phyloP scores from a whole-genome alignment of 805 yeast species.

The Pichia exigua region DNA sequence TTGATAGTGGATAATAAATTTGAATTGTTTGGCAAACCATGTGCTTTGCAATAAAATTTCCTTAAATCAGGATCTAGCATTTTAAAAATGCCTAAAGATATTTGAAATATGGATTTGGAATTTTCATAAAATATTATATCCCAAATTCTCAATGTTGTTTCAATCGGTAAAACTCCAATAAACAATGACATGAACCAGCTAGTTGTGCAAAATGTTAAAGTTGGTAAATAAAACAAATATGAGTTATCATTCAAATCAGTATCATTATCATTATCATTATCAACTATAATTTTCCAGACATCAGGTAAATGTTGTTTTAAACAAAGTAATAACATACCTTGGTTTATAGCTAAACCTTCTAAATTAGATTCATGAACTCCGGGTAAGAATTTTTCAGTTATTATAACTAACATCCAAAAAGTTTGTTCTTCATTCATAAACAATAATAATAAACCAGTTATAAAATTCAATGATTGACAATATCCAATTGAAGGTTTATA shows the following conservation, averaged over 20 bases:
- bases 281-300: constrained; percentile 50
- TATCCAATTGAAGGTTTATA: constrained; percentile 89
- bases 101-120: constrained; percentile 75
- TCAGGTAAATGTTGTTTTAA: constrained; percentile 76
- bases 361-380: constrained; percentile 84
- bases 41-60: constrained; percentile 11
- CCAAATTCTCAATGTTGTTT: constrained; percentile 85
- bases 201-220: constrained; percentile 86
- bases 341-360: constrained; percentile 93
- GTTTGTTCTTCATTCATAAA: constrained; percentile 93
- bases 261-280: constrained; percentile 27
- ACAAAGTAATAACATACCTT: constrained; percentile 87
- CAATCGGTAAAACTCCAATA: constrained; percentile 84
- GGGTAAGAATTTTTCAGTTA: constrained; percentile 78
- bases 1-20: neutral
- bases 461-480: constrained; percentile 89
- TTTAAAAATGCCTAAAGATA: constrained; percentile 73
- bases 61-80: constrained; percentile 59
- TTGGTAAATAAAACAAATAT: constrained; percentile 73
- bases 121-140: constrained; percentile 92
- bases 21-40: constrained; percentile 3
- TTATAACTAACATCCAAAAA: constrained; percentile 92
- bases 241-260: constrained; percentile 23
- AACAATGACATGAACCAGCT: constrained; percentile 98
- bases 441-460: constrained; percentile 77